Evolutionary conservation across 2,329 filamentous ascomycete genomes (phyloP), one percentile per base, ranked within the genome.

Genomic region (Pestalotiopsis sp.): DNA sequence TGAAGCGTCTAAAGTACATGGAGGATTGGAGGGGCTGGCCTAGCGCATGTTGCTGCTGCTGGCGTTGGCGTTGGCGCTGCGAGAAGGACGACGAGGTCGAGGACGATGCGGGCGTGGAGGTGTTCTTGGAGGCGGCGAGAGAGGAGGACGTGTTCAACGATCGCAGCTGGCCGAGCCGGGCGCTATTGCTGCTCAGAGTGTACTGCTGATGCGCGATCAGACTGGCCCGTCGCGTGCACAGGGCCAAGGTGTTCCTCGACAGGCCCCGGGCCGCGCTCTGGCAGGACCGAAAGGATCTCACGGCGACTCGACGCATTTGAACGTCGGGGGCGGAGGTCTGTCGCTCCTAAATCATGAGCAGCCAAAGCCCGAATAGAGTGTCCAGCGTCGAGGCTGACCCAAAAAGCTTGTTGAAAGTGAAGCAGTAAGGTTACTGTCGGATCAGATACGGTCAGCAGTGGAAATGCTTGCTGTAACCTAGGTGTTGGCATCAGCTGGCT

Each of bases 1-100:
- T 88, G 72, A 92, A 84, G 73, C 89, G 86, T 71, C 92, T 90
- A 76, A 91, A 81, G 80, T 92, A 91, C 92, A 95, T 94, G 73
- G 91, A 92, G 72, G 90, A 90, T 72, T 83, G 86, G 67, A 92
- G 82, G 67, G 87, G 83, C 70, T 81, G 80, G 73, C 76, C 78
- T 70, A 82, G 76, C 66, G 79, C 78, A 81, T 77, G 73, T 69
- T 77, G 77, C 63, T 72, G 77, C 63, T 72, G 75, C 67, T 69
- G 75, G 67, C 74, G 74, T 72, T 71, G 76, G 78, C 67, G 78
- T 77, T 52, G 10, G 30, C 30, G 64, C 52, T 72, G 72, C 74
- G 77, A 73, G 75, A 66, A 69, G 73, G 72, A 66, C 44, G 74
- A 69, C 59, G 71, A 73, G 73, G 72, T 67, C 44, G 74, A 69